Evolutionary conservation across 768 basidiomycete species (phyloP), one percentile per base, ranked within the genome.

Genomic region (Lactarius hatsudake): DNA sequence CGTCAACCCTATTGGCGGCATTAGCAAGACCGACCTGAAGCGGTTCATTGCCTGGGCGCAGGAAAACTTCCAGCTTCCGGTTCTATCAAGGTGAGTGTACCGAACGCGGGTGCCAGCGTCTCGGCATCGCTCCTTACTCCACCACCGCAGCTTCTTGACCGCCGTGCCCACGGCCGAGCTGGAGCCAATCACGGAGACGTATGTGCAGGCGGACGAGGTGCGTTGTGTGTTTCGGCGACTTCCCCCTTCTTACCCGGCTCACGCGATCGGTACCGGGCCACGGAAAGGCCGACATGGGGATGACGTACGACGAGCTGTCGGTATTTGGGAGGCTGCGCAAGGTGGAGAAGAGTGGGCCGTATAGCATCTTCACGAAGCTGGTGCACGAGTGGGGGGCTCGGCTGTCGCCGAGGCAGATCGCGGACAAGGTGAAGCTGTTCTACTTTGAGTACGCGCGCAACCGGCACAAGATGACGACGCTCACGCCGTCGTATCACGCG

Each of bases 221-320:
- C 54, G 79, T 32, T 70, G 18, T 7, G 32, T n/a, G 26, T 7
- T 6, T 51, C 23, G 5, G 36, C 36, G 36, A 38, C 42, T 6
- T 13, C 23, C 13, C 63, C 45, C 13, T 56, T 9, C 36, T 34
- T 61, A 20, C 36, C 15, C 64, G 43, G 55, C 59, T 71, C 56
- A 53, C 51, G 51, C 51, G 2, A 53, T n/a, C 51, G 51, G 26
- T 6, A 0, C 58, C 56, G 26, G 61, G 42, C 34, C 43, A 6
- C 34, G 8, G 59, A 7, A 69, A 94, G 93, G 94, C 86, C 20
- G 96, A 98, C 73, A 98, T 98, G 96, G 96, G 96, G 10, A 98
- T 98, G 97, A 97, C 96, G 0, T 98, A 98, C 74, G 91, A 98
- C 71, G 97, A 98, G 72, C 82, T 99, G 23, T 96, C 94, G 13